Evolutionary conservation across 768 basidiomycete genomes (phyloP).

Genomic region (Russula griseocarnosa): DNA sequence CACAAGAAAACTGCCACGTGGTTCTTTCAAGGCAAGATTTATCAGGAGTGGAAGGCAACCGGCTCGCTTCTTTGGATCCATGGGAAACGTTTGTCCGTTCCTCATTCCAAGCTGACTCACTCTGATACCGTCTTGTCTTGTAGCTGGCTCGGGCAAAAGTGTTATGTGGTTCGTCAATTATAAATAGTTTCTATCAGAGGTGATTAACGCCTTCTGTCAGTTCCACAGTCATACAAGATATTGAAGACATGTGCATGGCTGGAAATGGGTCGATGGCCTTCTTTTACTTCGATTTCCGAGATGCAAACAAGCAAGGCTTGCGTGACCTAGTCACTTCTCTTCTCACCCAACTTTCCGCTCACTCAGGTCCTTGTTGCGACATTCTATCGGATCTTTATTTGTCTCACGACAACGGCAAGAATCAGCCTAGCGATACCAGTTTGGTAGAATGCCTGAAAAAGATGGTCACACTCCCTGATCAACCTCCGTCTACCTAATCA

Average conservation of each 20-base stretch:
- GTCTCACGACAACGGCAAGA: neutral
- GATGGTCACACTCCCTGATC: neutral
- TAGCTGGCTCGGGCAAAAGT: conserved; percentile 17
- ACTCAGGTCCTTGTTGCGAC: neutral
- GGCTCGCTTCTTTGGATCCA: conserved; percentile 6
- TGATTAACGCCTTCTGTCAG: neutral
- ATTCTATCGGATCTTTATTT: neutral
- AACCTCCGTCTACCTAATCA: conserved; percentile 2
- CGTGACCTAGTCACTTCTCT: conserved; percentile 3
- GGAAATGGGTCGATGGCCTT: neutral
- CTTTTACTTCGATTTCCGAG: conserved; percentile 8
- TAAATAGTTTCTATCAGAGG: neutral
- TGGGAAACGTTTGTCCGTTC: conserved; percentile 5
- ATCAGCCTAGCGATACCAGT: neutral
- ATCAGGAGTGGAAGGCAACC: neutral
- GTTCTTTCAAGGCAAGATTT: neutral
- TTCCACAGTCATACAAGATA: conserved; percentile 4
- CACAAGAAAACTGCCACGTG: neutral
- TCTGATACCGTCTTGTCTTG: neutral
- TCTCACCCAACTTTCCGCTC: conserved; percentile 2
- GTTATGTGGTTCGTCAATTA: conserved; percentile 6
- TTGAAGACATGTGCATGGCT: neutral
- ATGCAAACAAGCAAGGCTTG: neutral
- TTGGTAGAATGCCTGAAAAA: conserved; percentile 1
- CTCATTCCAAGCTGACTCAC: too few relatives aligned